Percentiles rank a stretch among this genome's conserved stretches.
These are phyloP conservation scores for Tricholoma saponaceum DNA, from an alignment of 768 basidiomycete genomes.

Conservation along the genomic window DNA sequence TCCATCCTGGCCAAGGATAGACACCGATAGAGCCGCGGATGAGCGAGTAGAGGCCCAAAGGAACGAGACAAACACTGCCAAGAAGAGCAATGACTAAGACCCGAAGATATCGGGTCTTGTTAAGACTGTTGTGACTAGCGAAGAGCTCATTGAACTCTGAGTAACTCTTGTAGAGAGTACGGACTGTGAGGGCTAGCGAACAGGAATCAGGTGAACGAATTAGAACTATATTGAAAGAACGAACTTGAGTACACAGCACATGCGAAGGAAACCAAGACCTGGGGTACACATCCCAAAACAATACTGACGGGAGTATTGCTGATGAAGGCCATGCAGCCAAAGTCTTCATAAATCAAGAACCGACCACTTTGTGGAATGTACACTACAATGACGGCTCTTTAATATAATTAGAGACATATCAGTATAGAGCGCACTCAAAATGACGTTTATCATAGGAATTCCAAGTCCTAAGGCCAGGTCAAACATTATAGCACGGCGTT, in stretches of 20 bases:
- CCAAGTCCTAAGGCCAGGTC: conserved; percentile 2
- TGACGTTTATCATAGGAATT: background rate
- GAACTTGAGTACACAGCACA: background rate
- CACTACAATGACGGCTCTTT: background rate
- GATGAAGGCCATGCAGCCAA: background rate
- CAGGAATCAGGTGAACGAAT: background rate
- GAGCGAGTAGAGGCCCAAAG: background rate
- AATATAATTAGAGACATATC: background rate
- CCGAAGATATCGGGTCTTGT: background rate
- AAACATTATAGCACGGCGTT: conserved; percentile 1
- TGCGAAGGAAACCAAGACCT: background rate
- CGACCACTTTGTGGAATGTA: conserved; percentile 1
- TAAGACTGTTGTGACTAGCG: background rate
- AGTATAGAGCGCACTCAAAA: background rate
- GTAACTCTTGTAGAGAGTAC: conserved; percentile 1
- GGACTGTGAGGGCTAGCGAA: background rate
- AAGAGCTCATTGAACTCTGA: background rate
- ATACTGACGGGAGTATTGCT: background rate
- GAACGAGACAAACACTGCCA: background rate
- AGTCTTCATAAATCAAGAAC: background rate
- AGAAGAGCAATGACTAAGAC: background rate
- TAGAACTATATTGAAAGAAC: background rate
- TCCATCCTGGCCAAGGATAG: background rate
- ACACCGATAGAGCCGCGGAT: background rate
- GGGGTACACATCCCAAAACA: background rate